Base-by-base conservation (phyloP, 345 rosid species). In the Eucalyptus tenuipes region DNA sequence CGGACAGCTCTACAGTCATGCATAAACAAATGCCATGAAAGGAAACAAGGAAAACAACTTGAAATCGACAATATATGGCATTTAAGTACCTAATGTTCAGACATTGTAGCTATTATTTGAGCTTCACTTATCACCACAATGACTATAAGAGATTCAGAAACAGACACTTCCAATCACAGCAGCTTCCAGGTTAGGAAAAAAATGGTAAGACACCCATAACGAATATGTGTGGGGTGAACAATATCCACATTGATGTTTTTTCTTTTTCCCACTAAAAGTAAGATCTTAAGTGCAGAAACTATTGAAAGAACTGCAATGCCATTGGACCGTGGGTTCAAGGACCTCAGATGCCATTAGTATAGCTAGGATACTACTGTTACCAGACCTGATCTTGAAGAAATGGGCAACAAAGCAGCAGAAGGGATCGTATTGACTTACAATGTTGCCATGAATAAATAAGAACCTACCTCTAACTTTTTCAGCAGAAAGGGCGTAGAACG, bases 401-500 rank as follows among this genome's bases (percentile, higher is more conserved):
- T 33, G 25, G 81, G 25, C 80, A 71, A 22, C 81, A 71, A 71
- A 71, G 81, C 81, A 71, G 45, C 44, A 71, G 45, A 71, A 71
- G 45, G 3, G 45, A 71, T 16, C 7, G 7, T 33, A 71, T 71
- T 33, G 44, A 71, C 44, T 17, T 37, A 71, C 45, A 71, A 5
- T 33, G 44, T 33, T 71, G 81, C 81, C 81, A 33, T 18, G 44
- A 71, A 71, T 33, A 33, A 25, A 49, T 50, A 79, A 90, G 88
- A 27, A 27, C 25, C 47, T 80, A 31, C 99, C 99, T 95, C 92
- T 95, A 87, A 97, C 95, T 90, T 98, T 96, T 90, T 94, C 93
- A 10, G 94, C 85, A 6, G 95, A 89, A 81, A 98, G 95, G 82
- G 99, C 99, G 93, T 94, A 92, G 92, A 98, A 97, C 53, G 99